A percentile compares a stretch with the other conserved stretches of the same genome.
These are phyloP conservation scores for Penicillium sp. DNA, from an alignment of 2,329 filamentous ascomycete genomes.

Conservation along the genomic window DNA sequence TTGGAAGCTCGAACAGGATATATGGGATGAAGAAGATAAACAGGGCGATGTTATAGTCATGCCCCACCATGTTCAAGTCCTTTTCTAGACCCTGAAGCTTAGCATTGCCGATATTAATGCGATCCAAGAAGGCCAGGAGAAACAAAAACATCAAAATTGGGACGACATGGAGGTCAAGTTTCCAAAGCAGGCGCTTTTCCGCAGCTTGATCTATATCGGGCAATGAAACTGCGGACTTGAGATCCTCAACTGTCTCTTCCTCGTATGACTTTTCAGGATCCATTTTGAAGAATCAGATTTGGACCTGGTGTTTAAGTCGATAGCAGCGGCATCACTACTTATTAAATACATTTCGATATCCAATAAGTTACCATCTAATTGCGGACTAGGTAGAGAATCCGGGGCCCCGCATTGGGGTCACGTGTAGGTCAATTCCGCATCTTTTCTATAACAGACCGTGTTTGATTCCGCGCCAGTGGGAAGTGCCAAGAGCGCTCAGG, in stretches of 20 bases:
- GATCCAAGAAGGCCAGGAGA: constrained; percentile 48
- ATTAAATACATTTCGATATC: background rate
- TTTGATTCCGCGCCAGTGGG: background rate
- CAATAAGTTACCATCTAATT: background rate
- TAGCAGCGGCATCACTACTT: background rate
- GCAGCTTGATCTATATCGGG: constrained; percentile 29
- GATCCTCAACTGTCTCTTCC: constrained; percentile 18
- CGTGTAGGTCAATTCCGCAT: constrained; percentile 1
- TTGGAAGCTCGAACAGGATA: constrained; percentile 48
- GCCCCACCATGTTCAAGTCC: constrained; percentile 45
- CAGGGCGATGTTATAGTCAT: constrained; percentile 45
- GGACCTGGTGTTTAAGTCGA: background rate
- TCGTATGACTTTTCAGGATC: constrained; percentile 12
- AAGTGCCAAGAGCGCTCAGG: background rate
- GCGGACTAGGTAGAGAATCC: constrained; percentile 1
- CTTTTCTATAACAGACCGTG: background rate
- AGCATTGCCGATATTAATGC: constrained; percentile 52
- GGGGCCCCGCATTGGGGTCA: constrained; percentile 4
- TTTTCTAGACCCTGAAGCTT: constrained; percentile 46
- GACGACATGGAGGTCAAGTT: constrained; percentile 50
- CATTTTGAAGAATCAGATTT: constrained; percentile 3
- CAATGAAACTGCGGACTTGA: constrained; percentile 10
- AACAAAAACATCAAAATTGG: constrained; percentile 50
- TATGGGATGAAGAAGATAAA: constrained; percentile 50
- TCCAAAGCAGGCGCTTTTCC: constrained; percentile 50